Evolutionary conservation across 2,329 filamentous ascomycete species (phyloP), one percentile per base, ranked within the genome.

Genomic region (Triangularia setosa): DNA sequence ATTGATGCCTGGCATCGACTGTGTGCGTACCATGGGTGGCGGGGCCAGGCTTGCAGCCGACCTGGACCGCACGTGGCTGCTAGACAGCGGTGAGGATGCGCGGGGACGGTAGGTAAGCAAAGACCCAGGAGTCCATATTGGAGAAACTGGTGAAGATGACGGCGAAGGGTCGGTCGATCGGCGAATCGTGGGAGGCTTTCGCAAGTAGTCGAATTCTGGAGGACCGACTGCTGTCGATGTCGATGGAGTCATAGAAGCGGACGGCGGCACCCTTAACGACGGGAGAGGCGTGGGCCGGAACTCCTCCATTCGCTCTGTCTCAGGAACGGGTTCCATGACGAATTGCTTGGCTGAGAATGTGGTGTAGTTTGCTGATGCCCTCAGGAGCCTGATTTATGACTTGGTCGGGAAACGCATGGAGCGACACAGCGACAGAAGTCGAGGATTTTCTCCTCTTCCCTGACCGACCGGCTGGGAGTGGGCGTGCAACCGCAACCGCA

Each of bases 231-330:
- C 27, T 7, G 56, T 30, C 27, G 27, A 25, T 25, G 27, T 28
- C 28, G 54, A 21, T 28, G 54, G 23, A 58, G 55, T 18, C 18
- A 27, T 5, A 56, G 78, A 70, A 30, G 78, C 73, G 53, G 77
- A 70, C 64, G 76, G 78, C 63, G 80, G 81, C 24, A 85, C 75
- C 65, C 83, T 82, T 54, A 87, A 75, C 28, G 78, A 80, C 44
- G 85, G 83, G 40, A 87, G 77, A 69, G 85, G 84, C 60, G 84
- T 82, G 62, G 84, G 77, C 67, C 81, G 83, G 73, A 89, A 89
- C 74, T 85, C 85, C 79, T 88, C 86, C 83, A 89, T 86, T 68
- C 85, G 81, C 79, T 89, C 85, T 58, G 86, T 87, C 79, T 89
- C 87, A 69, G 87, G 87, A 72, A 89, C 87, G 64, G 86, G 85